Base-by-base conservation (phyloP, 805 yeast genomes). In the Wickerhamiella shivajii region DNA sequence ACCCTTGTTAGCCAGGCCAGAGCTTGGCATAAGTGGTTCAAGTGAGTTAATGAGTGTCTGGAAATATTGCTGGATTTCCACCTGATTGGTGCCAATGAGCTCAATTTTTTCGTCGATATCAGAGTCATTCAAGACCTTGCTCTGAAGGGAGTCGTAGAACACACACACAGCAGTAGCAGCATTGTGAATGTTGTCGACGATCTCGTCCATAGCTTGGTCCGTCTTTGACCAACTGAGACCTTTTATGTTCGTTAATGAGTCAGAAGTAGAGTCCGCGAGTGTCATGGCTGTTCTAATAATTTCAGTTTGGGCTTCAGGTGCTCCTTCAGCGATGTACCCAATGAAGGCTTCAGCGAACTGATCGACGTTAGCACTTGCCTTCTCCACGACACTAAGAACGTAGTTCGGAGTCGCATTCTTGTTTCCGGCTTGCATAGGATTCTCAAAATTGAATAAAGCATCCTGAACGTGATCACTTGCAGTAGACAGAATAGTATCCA, bases 401-500 rank as follows among this genome's bases (percentile, higher is more conserved):
- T 69, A 75, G 42, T 69, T 74, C 2, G 87, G 79, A 0, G 87
- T 69, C 2, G 90, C 65, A 50, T 73, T 74, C 43, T 73, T 71
- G 50, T 78, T 79, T 36, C 90, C 90, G 3, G 83, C 80, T 53
- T 77, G 81, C 70, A 77, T 69, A 19, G 90, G 80, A 4, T 85
- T 75, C 36, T 72, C 75, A 40, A 80, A 60, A 45, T 75, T 83
- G 47, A 69, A 75, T 13, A 62, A 59, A 0, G 77, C 58, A 43
- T 77, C 81, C 55, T 83, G 92, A 34, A 83, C 65, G 33, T 83
- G 63, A 40, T 72, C 71, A 18, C 77, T 69, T 28, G 79, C 81
- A 42, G 78, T 67, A 15, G 61, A 63, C 39, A 83, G 60, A 31
- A 81, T 68, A 7, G 85, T 72, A 51, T 83, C 94, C 21, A 69